Base-by-base conservation (phyloP, 164 flowering plant species). In the Litsea cubeba region DNA sequence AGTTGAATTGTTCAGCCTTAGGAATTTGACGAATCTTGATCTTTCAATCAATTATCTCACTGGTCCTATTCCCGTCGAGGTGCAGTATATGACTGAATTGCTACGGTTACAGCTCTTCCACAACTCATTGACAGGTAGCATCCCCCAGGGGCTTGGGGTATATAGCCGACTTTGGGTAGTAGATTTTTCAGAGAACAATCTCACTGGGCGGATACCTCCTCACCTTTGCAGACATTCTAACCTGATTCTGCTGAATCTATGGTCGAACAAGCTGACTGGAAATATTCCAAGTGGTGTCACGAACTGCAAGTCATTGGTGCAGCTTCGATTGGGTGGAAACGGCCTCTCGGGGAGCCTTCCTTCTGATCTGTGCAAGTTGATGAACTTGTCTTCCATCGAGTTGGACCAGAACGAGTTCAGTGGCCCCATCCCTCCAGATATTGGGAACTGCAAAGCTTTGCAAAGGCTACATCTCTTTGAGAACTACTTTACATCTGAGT, bases 141-240 rank as follows among this genome's bases (percentile, higher is more conserved):
- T 96, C 72, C 99, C 99, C 84, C 94, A 64, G 74, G 75, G 82
- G 67, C 90, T 96, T 54, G 99, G 99, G 50, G 77, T 82, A 17
- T 81, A 86, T 71, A 90, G 94, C 75, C 87, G 32, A 20, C 90
- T 96, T 70, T 92, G 93, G 93, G 97, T 89, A 60, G 91, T 89
- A 76, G 98, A 94, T 83, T 82, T 94, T 72, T 93, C 98, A 2
- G 81, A 85, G 50, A 96, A 96, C 79, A 17, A 77, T 62, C 85
- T 96, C 14, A 80, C 83, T 0, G 99, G 99, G 58, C 77, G 73
- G 73, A 94, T 96, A 62, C 99, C 99, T 50, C 85, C 87, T 54
- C 79, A 84, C 74, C 77, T 94, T 64, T 96, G 99, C 74, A 76
- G 77, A 22, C 82, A 79, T 68, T 86, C 91, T 30, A 87, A 88